These are phyloP conservation scores for Paraurostyla sp. DNA, from an alignment of 73 alveolate species.

Conservation along the genomic window DNA sequence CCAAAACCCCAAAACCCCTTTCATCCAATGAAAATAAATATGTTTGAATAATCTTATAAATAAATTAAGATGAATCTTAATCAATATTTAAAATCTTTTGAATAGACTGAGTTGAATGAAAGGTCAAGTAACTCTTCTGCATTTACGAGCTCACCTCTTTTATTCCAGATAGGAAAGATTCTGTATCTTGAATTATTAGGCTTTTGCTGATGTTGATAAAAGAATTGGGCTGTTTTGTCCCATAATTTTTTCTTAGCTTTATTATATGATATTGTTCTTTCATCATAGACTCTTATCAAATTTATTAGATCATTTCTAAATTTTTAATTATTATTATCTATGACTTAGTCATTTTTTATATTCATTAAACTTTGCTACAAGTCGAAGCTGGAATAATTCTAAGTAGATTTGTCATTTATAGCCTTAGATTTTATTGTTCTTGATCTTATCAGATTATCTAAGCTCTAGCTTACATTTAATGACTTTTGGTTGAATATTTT, in stretches of 20 bases:
- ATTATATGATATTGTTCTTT: slow-evolving; percentile 2
- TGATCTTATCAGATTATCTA: not conserved
- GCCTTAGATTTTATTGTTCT: not conserved
- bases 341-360: not conserved
- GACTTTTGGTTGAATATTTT: not conserved
- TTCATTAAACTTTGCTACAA: not conserved
- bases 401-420: not conserved
- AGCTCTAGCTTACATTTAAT: not conserved
- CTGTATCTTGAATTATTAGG: not conserved
- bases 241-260: not conserved
- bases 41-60: too few species aligned
- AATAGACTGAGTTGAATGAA: slow-evolving; percentile 16
- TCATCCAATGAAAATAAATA: too few species aligned
- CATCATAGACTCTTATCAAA: not conserved
- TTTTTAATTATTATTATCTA: not conserved
- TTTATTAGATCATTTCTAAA: not conserved
- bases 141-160: slow-evolving; percentile 6
- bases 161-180: slow-evolving; percentile 14
- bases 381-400: not conserved
- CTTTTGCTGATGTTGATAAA: not conserved
- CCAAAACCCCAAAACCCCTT: too few species aligned
- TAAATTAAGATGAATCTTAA: too few species aligned
- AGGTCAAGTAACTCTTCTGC: not conserved
- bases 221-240: not conserved
- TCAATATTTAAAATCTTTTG: slow-evolving; percentile 17